phyloP scores from a whole-genome alignment of 2,329 filamentous ascomycete genomes.

The Xylariaceae sp. region DNA sequence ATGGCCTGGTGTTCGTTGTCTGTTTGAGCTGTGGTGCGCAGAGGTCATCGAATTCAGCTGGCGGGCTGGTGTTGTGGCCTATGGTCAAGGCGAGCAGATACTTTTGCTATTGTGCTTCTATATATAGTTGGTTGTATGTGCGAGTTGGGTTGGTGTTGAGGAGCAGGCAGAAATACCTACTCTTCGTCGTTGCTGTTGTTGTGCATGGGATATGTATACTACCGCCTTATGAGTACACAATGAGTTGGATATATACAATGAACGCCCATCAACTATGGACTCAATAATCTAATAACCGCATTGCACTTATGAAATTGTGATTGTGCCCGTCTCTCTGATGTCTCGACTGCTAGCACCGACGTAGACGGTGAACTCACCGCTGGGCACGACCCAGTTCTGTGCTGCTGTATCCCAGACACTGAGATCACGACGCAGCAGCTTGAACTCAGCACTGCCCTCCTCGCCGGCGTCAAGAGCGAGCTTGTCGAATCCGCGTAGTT shows the following conservation, averaged over 20 bases:
- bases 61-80: too few species aligned
- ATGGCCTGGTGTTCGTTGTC: too few species aligned
- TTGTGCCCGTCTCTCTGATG: slow-evolving; percentile 36
- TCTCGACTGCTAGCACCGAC: slow-evolving; percentile 46
- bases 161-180: too few species aligned
- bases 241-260: background rate
- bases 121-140: too few species aligned
- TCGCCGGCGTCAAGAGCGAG: slow-evolving; percentile 45
- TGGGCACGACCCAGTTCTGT: slow-evolving; percentile 52
- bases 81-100: too few species aligned
- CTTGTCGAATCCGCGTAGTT: slow-evolving; percentile 60
- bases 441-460: slow-evolving; percentile 44
- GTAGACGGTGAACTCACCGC: slow-evolving; percentile 35
- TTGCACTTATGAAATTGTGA: slow-evolving; percentile 24
- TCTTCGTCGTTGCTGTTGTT: too few species aligned
- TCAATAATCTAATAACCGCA: background rate
- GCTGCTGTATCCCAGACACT: slow-evolving; percentile 56
- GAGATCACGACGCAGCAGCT: slow-evolving; percentile 54
- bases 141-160: too few species aligned
- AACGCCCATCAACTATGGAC: background rate
- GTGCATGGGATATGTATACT: too few species aligned
- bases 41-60: too few species aligned
- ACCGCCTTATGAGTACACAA: too few species aligned
- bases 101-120: too few species aligned
- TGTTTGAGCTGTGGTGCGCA: too few species aligned